These are phyloP conservation scores for Solanum sejunctum DNA, from an alignment of 257 asterid genomes.

Conservation along the genomic window DNA sequence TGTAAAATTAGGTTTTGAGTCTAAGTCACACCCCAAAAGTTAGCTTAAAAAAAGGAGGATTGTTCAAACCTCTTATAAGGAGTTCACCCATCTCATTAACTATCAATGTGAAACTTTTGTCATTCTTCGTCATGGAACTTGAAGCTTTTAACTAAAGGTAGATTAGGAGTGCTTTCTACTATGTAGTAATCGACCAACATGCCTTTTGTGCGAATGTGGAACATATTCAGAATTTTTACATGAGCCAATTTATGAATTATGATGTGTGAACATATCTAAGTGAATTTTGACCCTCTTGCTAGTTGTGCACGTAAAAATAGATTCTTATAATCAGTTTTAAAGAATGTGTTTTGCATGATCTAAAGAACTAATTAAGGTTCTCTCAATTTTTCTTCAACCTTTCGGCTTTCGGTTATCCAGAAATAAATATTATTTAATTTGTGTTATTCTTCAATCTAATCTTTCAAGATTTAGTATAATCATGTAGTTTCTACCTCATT, in stretches of 20 bases:
- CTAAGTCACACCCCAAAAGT: too few species aligned
- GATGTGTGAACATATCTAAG: background rate
- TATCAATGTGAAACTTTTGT: too few species aligned
- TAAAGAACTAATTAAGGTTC: background rate
- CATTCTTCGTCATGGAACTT: background rate
- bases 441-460: background rate
- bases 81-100: too few species aligned
- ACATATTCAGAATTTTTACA: background rate
- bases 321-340: background rate
- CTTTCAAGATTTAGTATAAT: background rate
- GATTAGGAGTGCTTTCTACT: background rate
- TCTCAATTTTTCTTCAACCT: background rate
- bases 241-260: background rate
- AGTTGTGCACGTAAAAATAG: background rate
- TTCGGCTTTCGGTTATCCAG: background rate
- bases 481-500: background rate
- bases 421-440: background rate
- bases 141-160: background rate
- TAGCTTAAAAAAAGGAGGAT: too few species aligned
- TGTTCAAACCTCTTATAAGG: too few species aligned
- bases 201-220: background rate
- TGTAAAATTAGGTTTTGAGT: too few species aligned
- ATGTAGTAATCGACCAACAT: background rate
- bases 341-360: background rate
- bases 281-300: background rate